Evolutionary conservation across 2,329 filamentous ascomycete genomes (phyloP).

Genomic region (Ceratocystis alfenasii): DNA sequence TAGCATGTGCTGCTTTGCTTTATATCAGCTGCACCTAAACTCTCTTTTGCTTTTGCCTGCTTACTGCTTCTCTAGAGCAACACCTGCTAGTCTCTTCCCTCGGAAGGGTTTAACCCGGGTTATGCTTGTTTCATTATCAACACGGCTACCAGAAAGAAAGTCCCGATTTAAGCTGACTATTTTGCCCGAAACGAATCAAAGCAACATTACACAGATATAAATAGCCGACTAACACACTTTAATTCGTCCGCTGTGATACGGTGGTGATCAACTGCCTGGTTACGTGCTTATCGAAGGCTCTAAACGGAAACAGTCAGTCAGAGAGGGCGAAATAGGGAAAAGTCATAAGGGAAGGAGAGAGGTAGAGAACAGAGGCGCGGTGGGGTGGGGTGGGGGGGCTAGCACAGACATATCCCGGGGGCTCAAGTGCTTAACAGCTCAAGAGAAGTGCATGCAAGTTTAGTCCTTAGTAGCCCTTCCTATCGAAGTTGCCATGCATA

Average conservation of each 20-base stretch:
- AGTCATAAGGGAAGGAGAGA: no score
- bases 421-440: no score
- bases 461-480: not conserved
- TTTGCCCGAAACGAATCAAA: not conserved
- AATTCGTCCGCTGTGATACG: constrained; percentile 3
- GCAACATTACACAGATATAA: not conserved
- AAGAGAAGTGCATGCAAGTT: not conserved
- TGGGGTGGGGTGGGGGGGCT: no score
- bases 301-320: no score
- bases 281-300: no score
- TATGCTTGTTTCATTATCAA: not conserved
- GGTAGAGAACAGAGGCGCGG: no score
- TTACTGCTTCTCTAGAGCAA: not conserved
- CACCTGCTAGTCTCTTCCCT: not conserved
- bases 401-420: no score
- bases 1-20: not conserved
- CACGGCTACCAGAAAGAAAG: not conserved
- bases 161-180: not conserved
- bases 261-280: not conserved
- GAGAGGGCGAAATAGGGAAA: no score
- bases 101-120: constrained; percentile 3
- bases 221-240: constrained; percentile 8
- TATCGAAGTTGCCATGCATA: not conserved
- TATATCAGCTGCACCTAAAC: not conserved
- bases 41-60: not conserved